A percentile compares a stretch with the other conserved stretches of the same genome.
Conservation (phyloP, 352 stramenopile species). For the Pythium guiyangense region DNA sequence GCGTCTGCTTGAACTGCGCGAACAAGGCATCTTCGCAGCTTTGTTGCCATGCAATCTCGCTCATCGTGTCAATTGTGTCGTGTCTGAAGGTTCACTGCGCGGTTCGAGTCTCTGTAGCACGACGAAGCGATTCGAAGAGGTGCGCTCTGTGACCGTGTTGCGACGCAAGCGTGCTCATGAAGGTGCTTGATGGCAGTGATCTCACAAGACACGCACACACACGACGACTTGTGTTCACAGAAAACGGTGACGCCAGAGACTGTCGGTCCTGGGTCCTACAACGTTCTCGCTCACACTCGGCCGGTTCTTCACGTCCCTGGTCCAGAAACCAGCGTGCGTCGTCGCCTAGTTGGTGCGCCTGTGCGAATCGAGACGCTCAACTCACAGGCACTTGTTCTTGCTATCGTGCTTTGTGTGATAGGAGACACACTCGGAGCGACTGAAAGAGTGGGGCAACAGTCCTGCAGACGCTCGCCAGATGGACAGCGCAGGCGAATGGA, state of each 20-base stretch:
- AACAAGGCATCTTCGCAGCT: neutral
- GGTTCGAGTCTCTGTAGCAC: slow-evolving; percentile 64
- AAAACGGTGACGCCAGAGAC: slow-evolving; percentile 35
- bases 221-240: slow-evolving; percentile 14
- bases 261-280: slow-evolving; percentile 61
- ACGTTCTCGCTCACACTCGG: slow-evolving; percentile 19
- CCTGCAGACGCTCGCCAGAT: slow-evolving; percentile 37
- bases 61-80: neutral
- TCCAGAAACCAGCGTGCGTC: slow-evolving; percentile 2
- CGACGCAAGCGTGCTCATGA: neutral
- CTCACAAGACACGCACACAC: neutral
- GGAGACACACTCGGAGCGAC: slow-evolving; percentile 23
- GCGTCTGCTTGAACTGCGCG: neutral
- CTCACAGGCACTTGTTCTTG: neutral
- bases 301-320: slow-evolving; percentile 4
- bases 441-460: slow-evolving; percentile 37
- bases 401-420: slow-evolving; percentile 7
- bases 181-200: neutral
- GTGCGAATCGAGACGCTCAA: neutral
- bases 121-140: slow-evolving; percentile 49
- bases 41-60: neutral
- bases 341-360: neutral
- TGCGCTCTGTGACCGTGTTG: too few relatives aligned
- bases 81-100: slow-evolving; percentile 43
- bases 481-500: slow-evolving; percentile 55